Evolutionary conservation across 1,284 basidiomycete species (phyloP).

Genomic region (Ganoderma lucidum): DNA sequence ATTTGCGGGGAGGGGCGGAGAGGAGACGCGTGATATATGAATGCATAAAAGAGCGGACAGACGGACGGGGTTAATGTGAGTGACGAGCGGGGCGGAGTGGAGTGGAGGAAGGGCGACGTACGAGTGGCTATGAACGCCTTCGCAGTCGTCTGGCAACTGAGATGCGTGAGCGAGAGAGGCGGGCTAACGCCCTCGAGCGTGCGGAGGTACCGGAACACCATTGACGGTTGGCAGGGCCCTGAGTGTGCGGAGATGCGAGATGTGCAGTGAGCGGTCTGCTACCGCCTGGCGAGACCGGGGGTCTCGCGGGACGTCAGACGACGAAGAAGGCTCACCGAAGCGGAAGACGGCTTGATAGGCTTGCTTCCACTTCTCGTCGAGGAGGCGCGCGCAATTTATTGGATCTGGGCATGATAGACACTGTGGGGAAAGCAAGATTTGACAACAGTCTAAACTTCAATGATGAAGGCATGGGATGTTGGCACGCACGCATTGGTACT

Average conservation of each 20-base stretch:
- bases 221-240: conserved; percentile 87
- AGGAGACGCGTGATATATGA: neutral
- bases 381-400: conserved; percentile 78
- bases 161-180: conserved; percentile 80
- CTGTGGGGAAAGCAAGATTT: conserved; percentile 47
- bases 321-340: conserved; percentile 61
- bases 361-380: conserved; percentile 94
- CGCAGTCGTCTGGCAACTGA: conserved; percentile 87
- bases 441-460: neutral
- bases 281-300: neutral
- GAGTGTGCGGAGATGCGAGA: conserved; percentile 24
- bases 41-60: neutral
- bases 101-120: conserved; percentile 49
- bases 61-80: neutral
- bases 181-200: conserved; percentile 85
- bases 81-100: neutral
- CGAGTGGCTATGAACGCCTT: conserved; percentile 86
- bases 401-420: conserved; percentile 87
- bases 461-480: neutral
- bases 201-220: conserved; percentile 89
- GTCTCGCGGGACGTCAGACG: conserved; percentile 25
- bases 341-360: conserved; percentile 89
- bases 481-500: conserved; percentile 83
- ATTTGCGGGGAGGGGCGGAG: conserved; percentile 9
- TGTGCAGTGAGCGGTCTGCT: conserved; percentile 15